Percentiles rank a stretch among this genome's conserved stretches.
These are phyloP conservation scores for Aspergillus sojae DNA, from an alignment of 2,329 filamentous ascomycete genomes.

Conservation along the genomic window DNA sequence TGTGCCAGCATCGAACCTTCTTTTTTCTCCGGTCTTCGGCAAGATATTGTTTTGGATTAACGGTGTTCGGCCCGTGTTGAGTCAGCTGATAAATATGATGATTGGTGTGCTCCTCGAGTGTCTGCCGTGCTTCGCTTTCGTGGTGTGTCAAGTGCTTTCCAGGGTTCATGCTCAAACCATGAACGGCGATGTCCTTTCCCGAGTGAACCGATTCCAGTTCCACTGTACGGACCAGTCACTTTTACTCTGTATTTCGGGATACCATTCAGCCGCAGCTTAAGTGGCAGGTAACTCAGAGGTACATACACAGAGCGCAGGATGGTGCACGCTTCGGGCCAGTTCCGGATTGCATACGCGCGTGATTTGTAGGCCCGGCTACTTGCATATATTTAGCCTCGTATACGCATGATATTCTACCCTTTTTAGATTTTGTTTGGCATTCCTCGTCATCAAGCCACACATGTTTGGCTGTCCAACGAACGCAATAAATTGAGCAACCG, in stretches of 20 bases:
- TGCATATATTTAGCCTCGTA: constrained; percentile 26
- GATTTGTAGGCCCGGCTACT: constrained; percentile 30
- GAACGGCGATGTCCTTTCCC: not conserved
- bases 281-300: not conserved
- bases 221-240: not conserved
- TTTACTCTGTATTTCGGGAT: not conserved
- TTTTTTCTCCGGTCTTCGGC: not conserved
- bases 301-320: not conserved
- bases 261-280: constrained; percentile 5
- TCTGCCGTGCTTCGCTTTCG: not conserved
- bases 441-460: constrained; percentile 14
- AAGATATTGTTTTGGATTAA: not conserved
- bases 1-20: not conserved
- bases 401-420: not conserved
- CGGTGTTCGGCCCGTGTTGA: not conserved
- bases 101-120: not conserved
- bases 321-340: constrained; percentile 14
- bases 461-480: not conserved
- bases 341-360: constrained; percentile 29
- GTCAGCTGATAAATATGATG: not conserved
- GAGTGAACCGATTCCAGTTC: not conserved
- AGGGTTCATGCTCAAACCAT: not conserved
- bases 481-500: not conserved
- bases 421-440: not conserved
- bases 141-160: not conserved